These are phyloP conservation scores for Hortaea werneckii DNA, from an alignment of 2,329 filamentous ascomycete genomes.

Conservation along the genomic window DNA sequence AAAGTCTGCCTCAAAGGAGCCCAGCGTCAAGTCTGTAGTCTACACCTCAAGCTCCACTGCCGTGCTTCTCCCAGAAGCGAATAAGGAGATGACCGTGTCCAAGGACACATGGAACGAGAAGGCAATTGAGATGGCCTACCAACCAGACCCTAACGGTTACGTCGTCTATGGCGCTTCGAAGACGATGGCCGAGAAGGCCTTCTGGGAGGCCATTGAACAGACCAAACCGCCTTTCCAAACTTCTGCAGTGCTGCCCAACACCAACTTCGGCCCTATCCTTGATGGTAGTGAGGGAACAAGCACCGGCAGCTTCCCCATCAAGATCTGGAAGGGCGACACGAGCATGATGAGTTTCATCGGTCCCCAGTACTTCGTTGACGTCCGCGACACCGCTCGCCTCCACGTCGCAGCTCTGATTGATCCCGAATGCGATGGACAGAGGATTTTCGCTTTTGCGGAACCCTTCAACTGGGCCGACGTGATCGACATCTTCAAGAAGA, in stretches of 20 bases:
- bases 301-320: constrained; percentile 4
- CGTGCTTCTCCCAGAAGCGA: constrained; percentile 24
- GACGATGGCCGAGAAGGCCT: constrained; percentile 34
- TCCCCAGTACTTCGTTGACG: constrained; percentile 33
- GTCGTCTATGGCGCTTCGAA: constrained; percentile 39
- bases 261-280: constrained; percentile 13
- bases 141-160: constrained; percentile 21
- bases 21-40: constrained; percentile 34
- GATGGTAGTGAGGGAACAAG: constrained; percentile 3
- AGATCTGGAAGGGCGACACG: constrained; percentile 12
- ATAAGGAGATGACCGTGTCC: constrained; percentile 26
- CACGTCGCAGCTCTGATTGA: constrained; percentile 45
- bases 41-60: constrained; percentile 34
- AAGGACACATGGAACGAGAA: constrained; percentile 20
- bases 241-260: constrained; percentile 27
- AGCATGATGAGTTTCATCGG: neutral
- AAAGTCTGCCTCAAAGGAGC: constrained; percentile 25
- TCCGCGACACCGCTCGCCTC: constrained; percentile 41
- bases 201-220: constrained; percentile 38
- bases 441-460: constrained; percentile 45
- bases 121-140: constrained; percentile 25
- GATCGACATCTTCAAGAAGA: constrained; percentile 27
- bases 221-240: constrained; percentile 35
- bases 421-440: constrained; percentile 36
- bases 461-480: constrained; percentile 39